Evolutionary conservation across 495 filamentous ascomycete genomes (phyloP).

Genomic region (Penicillium arizonense): DNA sequence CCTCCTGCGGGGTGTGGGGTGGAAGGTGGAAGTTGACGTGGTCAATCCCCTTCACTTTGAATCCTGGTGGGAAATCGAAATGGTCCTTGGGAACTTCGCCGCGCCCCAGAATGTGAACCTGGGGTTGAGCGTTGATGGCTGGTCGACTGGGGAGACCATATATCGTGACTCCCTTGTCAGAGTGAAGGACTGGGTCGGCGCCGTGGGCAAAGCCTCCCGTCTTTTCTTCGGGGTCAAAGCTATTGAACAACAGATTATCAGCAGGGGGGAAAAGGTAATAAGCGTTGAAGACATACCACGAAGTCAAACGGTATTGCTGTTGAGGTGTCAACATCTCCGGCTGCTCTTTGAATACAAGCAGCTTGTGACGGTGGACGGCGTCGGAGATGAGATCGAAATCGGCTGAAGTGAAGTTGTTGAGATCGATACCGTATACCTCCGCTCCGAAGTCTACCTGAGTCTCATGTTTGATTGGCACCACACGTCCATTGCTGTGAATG

Average conservation of each 20-base stretch:
- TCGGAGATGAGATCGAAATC: slow-evolving; percentile 27
- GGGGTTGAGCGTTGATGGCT: slow-evolving; percentile 19
- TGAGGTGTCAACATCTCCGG: slow-evolving; percentile 27
- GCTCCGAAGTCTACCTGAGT: slow-evolving; percentile 24
- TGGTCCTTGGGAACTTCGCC: slow-evolving; percentile 22
- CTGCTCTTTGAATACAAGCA: slow-evolving; percentile 34
- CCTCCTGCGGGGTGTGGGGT: slow-evolving; percentile 24
- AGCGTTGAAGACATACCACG: slow-evolving; percentile 5
- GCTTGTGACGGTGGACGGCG: slow-evolving; percentile 27
- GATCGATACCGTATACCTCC: slow-evolving; percentile 27
- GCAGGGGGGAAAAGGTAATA: background rate
- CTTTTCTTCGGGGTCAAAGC: slow-evolving; percentile 21
- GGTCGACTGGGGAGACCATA: slow-evolving; percentile 25
- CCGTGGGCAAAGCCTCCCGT: slow-evolving; percentile 28
- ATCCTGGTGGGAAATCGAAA: slow-evolving; percentile 27
- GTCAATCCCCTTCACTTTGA: slow-evolving; percentile 30
- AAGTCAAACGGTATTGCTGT: slow-evolving; percentile 28
- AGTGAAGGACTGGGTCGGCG: slow-evolving; percentile 16
- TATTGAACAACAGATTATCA: background rate
- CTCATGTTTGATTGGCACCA: no score
- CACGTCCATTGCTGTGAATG: no score
- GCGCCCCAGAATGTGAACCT: slow-evolving; percentile 29
- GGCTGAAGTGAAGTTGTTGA: slow-evolving; percentile 25
- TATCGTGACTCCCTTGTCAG: slow-evolving; percentile 21
- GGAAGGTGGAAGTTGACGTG: slow-evolving; percentile 25